Evolutionary conservation across 1,139 yeast genomes (phyloP).

Genomic region (Scheffersomyces insectosa): DNA sequence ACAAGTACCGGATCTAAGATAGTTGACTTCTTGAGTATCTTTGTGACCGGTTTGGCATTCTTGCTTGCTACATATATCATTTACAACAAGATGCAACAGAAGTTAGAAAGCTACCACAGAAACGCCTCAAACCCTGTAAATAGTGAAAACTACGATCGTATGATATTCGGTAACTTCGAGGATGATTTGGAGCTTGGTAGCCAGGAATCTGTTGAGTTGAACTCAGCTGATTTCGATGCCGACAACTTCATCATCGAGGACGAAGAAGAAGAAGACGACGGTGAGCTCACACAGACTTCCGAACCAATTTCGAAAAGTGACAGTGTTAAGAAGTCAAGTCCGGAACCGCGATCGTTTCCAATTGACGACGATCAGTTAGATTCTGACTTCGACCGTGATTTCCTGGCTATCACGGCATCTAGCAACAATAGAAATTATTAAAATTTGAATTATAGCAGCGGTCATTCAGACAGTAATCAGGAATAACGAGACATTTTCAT

Average conservation of each 20-base stretch:
- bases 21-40: slow-evolving; percentile 63
- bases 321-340: too few species aligned
- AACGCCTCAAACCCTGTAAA: slow-evolving; percentile 8
- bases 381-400: slow-evolving; percentile 1
- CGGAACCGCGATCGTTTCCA: too few species aligned
- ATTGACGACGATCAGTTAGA: neutral
- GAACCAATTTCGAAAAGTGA: too few species aligned
- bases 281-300: too few species aligned
- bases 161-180: slow-evolving; percentile 43
- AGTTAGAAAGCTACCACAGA: slow-evolving; percentile 35
- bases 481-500: too few species aligned
- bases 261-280: slow-evolving; percentile 25
- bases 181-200: slow-evolving; percentile 34
- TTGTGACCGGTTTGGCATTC: slow-evolving; percentile 59
- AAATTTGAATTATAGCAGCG: neutral
- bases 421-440: slow-evolving; percentile 7
- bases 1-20: slow-evolving; percentile 53
- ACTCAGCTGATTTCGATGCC: slow-evolving; percentile 35
- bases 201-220: slow-evolving; percentile 33
- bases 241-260: slow-evolving; percentile 39
- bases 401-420: slow-evolving; percentile 3
- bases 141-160: slow-evolving; percentile 24
- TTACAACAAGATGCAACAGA: slow-evolving; percentile 58
- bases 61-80: slow-evolving; percentile 68
- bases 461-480: too few species aligned